A percentile compares a stretch with the other conserved stretches of the same genome.
phyloP scores from a whole-genome alignment of 1,284 basidiomycete species.

The Trichosporon inkin region DNA sequence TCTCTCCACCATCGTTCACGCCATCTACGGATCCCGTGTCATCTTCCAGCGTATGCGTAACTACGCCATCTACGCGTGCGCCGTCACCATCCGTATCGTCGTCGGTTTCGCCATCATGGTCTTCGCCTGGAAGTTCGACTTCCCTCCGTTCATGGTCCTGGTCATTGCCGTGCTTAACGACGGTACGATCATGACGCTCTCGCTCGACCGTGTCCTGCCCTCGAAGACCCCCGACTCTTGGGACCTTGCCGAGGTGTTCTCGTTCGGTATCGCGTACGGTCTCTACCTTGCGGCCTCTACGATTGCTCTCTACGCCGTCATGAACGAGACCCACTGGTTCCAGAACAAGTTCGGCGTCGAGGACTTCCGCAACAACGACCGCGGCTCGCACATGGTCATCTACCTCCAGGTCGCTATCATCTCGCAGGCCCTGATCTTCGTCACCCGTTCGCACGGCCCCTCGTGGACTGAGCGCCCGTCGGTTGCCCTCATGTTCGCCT shows the following conservation, averaged over 20 bases:
- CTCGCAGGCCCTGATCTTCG: constrained; percentile 95
- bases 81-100: constrained; percentile 96
- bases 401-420: constrained; percentile 89
- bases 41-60: constrained; percentile 98
- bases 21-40: constrained; percentile 89
- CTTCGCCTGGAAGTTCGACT: constrained; percentile 93
- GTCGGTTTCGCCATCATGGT: constrained; percentile 94
- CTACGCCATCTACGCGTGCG: constrained; percentile 92
- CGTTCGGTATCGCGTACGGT: constrained; percentile 91
- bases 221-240: constrained; percentile 88
- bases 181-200: constrained; percentile 98
- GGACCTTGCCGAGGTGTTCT: constrained; percentile 94
- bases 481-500: constrained; percentile 78
- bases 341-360: constrained; percentile 74
- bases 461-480: constrained; percentile 99
- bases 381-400: constrained; percentile 59
- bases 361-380: constrained; percentile 51
- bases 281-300: constrained; percentile 87
- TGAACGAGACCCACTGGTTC: constrained; percentile 87
- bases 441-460: constrained; percentile 92
- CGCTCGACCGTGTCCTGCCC: constrained; percentile 92
- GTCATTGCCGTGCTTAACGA: constrained; percentile 96
- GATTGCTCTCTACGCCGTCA: constrained; percentile 74
- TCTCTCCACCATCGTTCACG: constrained; percentile 93
- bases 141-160: constrained; percentile 99